A percentile compares a stretch with the other conserved stretches of the same genome.
Conservation (phyloP, 495 filamentous ascomycete species). For the Trichoderma erinaceum region DNA sequence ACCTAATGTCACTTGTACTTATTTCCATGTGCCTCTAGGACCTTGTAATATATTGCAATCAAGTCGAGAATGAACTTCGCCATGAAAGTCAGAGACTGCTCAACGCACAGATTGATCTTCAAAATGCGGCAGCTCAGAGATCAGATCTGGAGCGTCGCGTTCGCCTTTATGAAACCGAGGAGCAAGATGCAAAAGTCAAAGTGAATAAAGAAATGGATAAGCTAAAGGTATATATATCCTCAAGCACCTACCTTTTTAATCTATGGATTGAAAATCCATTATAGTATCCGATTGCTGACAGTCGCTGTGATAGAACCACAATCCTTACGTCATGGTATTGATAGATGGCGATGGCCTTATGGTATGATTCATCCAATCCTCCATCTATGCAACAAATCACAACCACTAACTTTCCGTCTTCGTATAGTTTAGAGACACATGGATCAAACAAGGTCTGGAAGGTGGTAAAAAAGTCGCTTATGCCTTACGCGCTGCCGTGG, state of each 20-base stretch:
- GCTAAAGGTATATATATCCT: neutral
- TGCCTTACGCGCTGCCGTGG: constrained; percentile 51
- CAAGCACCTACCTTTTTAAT: neutral
- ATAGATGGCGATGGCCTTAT: constrained; percentile 76
- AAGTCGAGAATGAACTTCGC: constrained; percentile 29
- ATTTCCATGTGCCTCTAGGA: constrained; percentile 28
- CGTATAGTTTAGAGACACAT: constrained; percentile 57
- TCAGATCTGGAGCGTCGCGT: constrained; percentile 41
- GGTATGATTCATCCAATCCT: constrained; percentile 32
- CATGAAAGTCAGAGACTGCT: constrained; percentile 33
- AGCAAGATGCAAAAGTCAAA: constrained; percentile 12
- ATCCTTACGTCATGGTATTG: constrained; percentile 69
- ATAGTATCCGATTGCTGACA: neutral
- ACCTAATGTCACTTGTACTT: too few relatives aligned
- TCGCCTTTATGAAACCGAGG: constrained; percentile 28
- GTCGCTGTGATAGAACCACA: constrained; percentile 50
- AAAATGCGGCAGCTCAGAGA: constrained; percentile 32
- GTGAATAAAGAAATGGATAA: neutral
- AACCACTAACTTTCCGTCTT: constrained; percentile 1
- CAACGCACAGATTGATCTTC: constrained; percentile 37
- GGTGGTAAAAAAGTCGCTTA: constrained; percentile 68
- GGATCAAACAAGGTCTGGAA: constrained; percentile 55
- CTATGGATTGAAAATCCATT: neutral
- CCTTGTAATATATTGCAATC: constrained; percentile 35
- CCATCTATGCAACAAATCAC: neutral